These are phyloP conservation scores for Gremmenia infestans DNA, from an alignment of 2,329 filamentous ascomycete genomes.

Conservation along the genomic window DNA sequence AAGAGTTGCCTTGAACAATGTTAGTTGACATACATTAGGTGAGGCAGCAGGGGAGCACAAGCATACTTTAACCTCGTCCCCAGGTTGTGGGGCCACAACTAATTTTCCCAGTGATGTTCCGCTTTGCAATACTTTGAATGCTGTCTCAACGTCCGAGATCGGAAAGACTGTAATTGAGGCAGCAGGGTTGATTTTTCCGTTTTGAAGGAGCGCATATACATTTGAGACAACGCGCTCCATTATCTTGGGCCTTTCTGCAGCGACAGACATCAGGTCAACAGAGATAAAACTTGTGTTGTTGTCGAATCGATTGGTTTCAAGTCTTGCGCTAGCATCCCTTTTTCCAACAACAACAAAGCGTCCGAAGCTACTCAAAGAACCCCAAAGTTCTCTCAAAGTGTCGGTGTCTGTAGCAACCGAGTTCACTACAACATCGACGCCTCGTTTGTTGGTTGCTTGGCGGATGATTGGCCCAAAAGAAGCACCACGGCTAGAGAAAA, in stretches of 20 bases:
- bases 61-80: constrained; percentile 39
- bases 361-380: constrained; percentile 34
- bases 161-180: constrained; percentile 34
- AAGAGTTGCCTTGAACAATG: constrained; percentile 20
- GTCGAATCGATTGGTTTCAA: constrained; percentile 33
- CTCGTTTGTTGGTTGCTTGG: constrained; percentile 14
- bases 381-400: constrained; percentile 27
- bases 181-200: constrained; percentile 35
- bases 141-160: constrained; percentile 27
- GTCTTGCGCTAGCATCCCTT: constrained; percentile 27
- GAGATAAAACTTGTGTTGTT: constrained; percentile 39
- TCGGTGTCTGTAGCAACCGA: constrained; percentile 22
- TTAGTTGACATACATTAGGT: constrained; percentile 1
- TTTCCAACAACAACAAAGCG: constrained; percentile 37
- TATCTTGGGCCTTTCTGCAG: constrained; percentile 38
- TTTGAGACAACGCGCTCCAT: constrained; percentile 36
- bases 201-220: constrained; percentile 34
- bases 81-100: constrained; percentile 36
- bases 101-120: constrained; percentile 19
- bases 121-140: constrained; percentile 22
- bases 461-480: constrained; percentile 26
- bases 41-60: neutral
- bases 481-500: constrained; percentile 14
- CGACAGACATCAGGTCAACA: constrained; percentile 39
- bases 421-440: constrained; percentile 32